Conservation (phyloP, 768 basidiomycete genomes). For the Atractiella rhizophila region DNA sequence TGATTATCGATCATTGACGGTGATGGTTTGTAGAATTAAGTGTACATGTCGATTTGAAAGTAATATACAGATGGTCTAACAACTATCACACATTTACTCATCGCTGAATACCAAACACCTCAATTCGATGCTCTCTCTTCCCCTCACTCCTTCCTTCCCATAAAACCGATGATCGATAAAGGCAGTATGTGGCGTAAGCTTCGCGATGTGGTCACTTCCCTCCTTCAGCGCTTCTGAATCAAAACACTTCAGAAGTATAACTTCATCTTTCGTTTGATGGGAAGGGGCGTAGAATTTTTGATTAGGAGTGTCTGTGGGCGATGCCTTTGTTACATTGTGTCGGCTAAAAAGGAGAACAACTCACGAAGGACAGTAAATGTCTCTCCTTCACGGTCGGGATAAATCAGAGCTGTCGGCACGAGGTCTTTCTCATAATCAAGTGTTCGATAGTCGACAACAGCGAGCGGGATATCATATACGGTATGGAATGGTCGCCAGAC, state of each 20-base stretch:
- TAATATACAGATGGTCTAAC: no score
- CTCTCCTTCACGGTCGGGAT: constrained; percentile 6
- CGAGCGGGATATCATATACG: constrained; percentile 1
- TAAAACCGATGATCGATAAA: constrained; percentile 2
- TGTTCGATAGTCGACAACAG: constrained; percentile 6
- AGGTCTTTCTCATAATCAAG: constrained; percentile 3
- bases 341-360: no score
- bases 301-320: no score
- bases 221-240: constrained; percentile 1
- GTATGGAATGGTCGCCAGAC: constrained; percentile 5
- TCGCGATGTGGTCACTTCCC: constrained; percentile 1
- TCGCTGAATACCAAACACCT: neutral
- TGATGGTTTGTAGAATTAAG: no score
- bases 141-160: constrained; percentile 2
- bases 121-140: constrained; percentile 7
- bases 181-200: constrained; percentile 6
- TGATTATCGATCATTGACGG: no score
- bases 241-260: constrained; percentile 8
- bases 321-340: no score
- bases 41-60: no score
- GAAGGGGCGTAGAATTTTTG: constrained; percentile 3
- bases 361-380: neutral
- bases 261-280: constrained; percentile 3
- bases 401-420: constrained; percentile 2
- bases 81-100: no score